phyloP scores from a whole-genome alignment of 441 rosid species.

The Syzygium malaccense region DNA sequence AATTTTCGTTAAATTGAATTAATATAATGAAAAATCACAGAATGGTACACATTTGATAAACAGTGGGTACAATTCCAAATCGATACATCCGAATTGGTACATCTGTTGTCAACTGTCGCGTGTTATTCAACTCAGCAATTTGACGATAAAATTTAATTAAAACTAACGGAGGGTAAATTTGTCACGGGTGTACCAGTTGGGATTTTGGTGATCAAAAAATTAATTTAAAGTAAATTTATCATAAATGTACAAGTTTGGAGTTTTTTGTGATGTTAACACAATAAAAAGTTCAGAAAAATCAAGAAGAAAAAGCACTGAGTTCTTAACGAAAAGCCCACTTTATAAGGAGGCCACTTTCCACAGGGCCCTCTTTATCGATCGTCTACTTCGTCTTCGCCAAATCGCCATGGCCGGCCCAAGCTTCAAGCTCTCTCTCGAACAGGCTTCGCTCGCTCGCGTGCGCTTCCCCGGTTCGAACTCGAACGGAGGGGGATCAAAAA shows the following conservation, averaged over 20 bases:
- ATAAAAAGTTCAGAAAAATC: background rate
- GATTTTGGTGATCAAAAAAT: too few species aligned
- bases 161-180: too few species aligned
- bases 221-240: too few species aligned
- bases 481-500: background rate
- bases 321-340: background rate
- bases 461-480: background rate
- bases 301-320: background rate
- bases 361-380: background rate
- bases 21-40: too few species aligned
- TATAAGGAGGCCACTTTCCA: background rate
- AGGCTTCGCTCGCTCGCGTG: background rate
- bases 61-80: too few species aligned
- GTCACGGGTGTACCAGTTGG: too few species aligned
- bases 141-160: too few species aligned
- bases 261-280: too few species aligned
- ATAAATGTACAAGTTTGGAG: fast-evolving
- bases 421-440: background rate
- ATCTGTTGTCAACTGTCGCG: fast-evolving
- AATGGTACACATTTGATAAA: too few species aligned
- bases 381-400: background rate
- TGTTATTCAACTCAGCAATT: too few species aligned
- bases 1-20: too few species aligned
- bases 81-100: too few species aligned
- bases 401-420: background rate